Evolutionary conservation across 352 stramenopile genomes (phyloP).

Genomic region (Phytophthora fragariaefolia): DNA sequence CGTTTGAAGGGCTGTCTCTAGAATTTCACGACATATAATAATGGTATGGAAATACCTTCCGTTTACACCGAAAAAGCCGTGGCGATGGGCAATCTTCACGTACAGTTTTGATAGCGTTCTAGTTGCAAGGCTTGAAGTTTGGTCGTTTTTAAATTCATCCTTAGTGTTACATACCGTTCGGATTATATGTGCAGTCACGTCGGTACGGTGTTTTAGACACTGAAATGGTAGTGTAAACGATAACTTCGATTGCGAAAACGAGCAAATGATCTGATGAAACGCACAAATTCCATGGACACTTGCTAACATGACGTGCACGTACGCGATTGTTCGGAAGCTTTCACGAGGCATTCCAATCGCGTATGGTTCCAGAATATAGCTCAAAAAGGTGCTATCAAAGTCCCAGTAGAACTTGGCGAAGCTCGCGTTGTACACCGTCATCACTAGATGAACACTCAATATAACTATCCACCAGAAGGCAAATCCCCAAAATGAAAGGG

Average conservation of each 20-base stretch:
- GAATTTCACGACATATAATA: conserved; percentile 26
- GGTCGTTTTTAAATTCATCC: neutral
- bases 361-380: conserved; percentile 32
- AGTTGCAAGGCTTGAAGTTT: conserved; percentile 1
- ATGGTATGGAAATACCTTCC: conserved; percentile 30
- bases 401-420: conserved; percentile 38
- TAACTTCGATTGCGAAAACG: conserved; percentile 1
- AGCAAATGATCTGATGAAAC: conserved; percentile 18
- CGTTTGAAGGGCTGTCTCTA: conserved; percentile 31
- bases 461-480: conserved; percentile 35
- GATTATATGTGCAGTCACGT: neutral
- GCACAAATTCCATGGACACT: conserved; percentile 21
- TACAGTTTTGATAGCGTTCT: neutral
- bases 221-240: neutral
- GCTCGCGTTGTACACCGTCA: conserved; percentile 19
- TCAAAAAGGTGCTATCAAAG: conserved; percentile 25
- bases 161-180: neutral
- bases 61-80: conserved; percentile 28
- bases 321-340: conserved; percentile 26
- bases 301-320: conserved; percentile 29
- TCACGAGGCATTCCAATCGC: conserved; percentile 31
- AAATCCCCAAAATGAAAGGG: conserved; percentile 17
- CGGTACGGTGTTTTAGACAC: neutral
- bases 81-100: neutral
- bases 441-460: conserved; percentile 17